phyloP scores from a whole-genome alignment of 352 stramenopile genomes.

The Globisporangium spinosum region DNA sequence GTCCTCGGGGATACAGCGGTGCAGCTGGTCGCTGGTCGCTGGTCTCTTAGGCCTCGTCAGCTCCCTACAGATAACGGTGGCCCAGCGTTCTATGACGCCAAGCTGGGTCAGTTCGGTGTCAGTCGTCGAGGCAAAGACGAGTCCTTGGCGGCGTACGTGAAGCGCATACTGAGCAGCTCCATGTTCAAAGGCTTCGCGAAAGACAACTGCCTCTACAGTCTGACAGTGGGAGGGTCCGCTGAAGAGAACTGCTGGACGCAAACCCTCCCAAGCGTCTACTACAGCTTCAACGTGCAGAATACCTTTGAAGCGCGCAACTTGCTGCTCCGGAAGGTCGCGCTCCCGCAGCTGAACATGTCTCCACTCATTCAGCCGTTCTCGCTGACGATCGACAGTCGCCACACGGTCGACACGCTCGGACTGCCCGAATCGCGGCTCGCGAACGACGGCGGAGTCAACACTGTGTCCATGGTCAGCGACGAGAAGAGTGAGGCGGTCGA shows the following conservation, averaged over 20 bases:
- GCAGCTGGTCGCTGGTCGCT: conserved; percentile 14
- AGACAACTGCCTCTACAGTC: conserved; percentile 15
- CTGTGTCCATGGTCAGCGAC: conserved; percentile 14
- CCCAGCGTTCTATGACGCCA: conserved; percentile 17
- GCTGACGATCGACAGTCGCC: conserved; percentile 8
- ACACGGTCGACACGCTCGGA: conserved; percentile 12
- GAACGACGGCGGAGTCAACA: conserved; percentile 32
- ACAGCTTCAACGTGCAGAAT: conserved; percentile 17
- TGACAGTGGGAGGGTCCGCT: conserved; percentile 4
- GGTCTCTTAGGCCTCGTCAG: conserved; percentile 10
- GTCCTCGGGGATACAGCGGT: conserved; percentile 18
- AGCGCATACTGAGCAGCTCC: conserved; percentile 3
- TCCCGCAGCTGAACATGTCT: conserved; percentile 11
- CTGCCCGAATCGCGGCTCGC: conserved; percentile 21
- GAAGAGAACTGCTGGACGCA: conserved; percentile 17
- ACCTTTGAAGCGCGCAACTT: background rate
- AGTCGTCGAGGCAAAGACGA: background rate
- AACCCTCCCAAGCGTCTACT: conserved; percentile 21
- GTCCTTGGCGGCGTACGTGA: conserved; percentile 8
- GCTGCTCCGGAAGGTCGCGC: conserved; percentile 11
- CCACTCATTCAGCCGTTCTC: conserved; percentile 8
- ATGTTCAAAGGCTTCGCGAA: conserved; percentile 5
- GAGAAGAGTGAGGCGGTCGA: conserved; percentile 6
- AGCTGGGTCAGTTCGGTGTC: conserved; percentile 17
- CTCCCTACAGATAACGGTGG: background rate